A percentile compares a stretch with the other conserved stretches of the same genome.
phyloP scores from a whole-genome alignment of 179 eudicot genomes.

The Amaranthus tricolor region DNA sequence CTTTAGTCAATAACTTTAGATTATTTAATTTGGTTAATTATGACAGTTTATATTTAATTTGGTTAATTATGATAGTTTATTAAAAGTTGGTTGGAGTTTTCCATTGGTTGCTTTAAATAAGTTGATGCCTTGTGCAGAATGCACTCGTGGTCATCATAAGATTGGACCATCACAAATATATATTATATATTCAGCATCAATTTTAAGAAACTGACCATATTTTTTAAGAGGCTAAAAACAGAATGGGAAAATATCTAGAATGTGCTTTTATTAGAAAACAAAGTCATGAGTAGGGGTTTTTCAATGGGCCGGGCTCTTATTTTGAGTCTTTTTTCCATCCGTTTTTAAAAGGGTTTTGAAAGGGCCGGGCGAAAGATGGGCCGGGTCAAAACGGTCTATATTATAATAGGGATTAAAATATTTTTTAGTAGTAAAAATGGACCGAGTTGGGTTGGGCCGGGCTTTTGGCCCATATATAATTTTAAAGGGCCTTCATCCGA shows the following conservation, averaged over 20 bases:
- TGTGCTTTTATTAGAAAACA: conserved; percentile 11
- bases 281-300: no score
- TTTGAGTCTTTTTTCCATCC: no score
- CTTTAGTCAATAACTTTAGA: conserved; percentile 15
- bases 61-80: neutral
- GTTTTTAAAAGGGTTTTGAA: no score
- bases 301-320: no score
- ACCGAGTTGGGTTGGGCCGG: no score
- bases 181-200: neutral
- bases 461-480: no score
- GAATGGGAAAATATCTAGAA: neutral
- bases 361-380: no score
- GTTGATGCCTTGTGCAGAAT: conserved; percentile 28
- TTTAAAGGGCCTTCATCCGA: no score
- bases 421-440: no score
- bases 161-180: conserved; percentile 25
- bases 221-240: neutral
- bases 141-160: conserved; percentile 27
- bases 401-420: no score
- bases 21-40: neutral
- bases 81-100: conserved; percentile 16
- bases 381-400: no score
- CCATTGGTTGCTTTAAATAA: conserved; percentile 26
- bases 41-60: neutral
- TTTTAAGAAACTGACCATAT: conserved; percentile 7